Conservation (phyloP, 305 asterid species). For the Fraxinus albicans region DNA sequence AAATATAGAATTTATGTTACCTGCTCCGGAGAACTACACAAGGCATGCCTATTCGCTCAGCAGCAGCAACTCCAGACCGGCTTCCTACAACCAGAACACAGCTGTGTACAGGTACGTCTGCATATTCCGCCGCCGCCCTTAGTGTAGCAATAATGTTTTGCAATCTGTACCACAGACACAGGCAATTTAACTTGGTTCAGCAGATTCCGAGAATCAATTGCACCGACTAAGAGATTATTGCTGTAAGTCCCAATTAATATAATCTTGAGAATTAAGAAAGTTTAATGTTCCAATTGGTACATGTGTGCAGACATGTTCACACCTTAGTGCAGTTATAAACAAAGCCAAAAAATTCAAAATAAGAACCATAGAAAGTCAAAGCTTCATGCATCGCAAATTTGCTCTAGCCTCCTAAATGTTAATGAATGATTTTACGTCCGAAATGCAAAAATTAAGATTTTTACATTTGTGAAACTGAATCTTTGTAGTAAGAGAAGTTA, state of each 20-base stretch:
- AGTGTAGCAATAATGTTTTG: slow-evolving; percentile 64
- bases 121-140: slow-evolving; percentile 84
- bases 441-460: background rate
- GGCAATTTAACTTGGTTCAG: background rate
- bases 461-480: background rate
- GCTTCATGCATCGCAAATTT: background rate
- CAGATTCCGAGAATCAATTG: background rate
- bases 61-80: slow-evolving; percentile 77
- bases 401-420: background rate
- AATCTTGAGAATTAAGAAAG: background rate
- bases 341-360: background rate
- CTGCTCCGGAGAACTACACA: slow-evolving; percentile 88
- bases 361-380: background rate
- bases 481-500: background rate
- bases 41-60: slow-evolving; percentile 84
- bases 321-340: background rate
- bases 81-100: slow-evolving; percentile 88
- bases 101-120: slow-evolving; percentile 48
- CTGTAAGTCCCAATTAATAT: background rate
- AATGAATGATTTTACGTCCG: background rate
- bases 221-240: background rate
- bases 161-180: slow-evolving; percentile 43
- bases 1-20: slow-evolving; percentile 34
- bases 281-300: background rate
- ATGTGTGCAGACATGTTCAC: background rate